phyloP scores from a whole-genome alignment of 805 yeast genomes.

The Saccharomycopsis malanga region DNA sequence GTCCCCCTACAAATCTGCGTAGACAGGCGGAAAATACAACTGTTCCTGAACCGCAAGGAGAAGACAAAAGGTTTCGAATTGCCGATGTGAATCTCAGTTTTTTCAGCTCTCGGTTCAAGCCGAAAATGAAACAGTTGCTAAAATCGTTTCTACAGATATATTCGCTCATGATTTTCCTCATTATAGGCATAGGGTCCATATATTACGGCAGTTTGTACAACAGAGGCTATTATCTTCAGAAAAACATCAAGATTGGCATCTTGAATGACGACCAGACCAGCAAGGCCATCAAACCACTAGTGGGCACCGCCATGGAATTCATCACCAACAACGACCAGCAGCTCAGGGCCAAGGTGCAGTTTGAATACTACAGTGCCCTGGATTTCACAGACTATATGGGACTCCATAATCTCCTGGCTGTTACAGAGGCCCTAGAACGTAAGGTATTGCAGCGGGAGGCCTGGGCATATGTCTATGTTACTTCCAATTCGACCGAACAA shows the following conservation, averaged over 20 bases:
- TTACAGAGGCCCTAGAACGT: neutral
- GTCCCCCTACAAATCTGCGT: neutral
- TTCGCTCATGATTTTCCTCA: slow-evolving; percentile 15
- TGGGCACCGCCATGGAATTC: slow-evolving; percentile 13
- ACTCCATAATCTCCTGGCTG: neutral
- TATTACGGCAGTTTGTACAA: slow-evolving; percentile 17
- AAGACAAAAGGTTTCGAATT: neutral
- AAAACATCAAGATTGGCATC: slow-evolving; percentile 11
- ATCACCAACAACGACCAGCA: slow-evolving; percentile 12
- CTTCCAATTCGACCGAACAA: slow-evolving; percentile 38
- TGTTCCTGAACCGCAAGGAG: too few species aligned
- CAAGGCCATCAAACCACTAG: slow-evolving; percentile 11
- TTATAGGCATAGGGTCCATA: slow-evolving; percentile 17
- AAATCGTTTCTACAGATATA: slow-evolving; percentile 17
- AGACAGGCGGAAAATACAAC: neutral
- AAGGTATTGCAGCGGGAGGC: slow-evolving; percentile 34
- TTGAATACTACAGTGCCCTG: slow-evolving; percentile 6
- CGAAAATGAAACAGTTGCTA: slow-evolving; percentile 12
- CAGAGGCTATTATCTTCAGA: slow-evolving; percentile 10
- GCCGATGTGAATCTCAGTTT: neutral
- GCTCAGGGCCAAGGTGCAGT: slow-evolving; percentile 10
- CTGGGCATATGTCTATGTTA: slow-evolving; percentile 58
- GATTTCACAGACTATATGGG: slow-evolving; percentile 1
- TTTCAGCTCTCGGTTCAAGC: slow-evolving; percentile 15
- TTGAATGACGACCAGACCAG: slow-evolving; percentile 15